Conservation (phyloP, 2,329 filamentous ascomycete species). For the Lachnellula suecica region DNA sequence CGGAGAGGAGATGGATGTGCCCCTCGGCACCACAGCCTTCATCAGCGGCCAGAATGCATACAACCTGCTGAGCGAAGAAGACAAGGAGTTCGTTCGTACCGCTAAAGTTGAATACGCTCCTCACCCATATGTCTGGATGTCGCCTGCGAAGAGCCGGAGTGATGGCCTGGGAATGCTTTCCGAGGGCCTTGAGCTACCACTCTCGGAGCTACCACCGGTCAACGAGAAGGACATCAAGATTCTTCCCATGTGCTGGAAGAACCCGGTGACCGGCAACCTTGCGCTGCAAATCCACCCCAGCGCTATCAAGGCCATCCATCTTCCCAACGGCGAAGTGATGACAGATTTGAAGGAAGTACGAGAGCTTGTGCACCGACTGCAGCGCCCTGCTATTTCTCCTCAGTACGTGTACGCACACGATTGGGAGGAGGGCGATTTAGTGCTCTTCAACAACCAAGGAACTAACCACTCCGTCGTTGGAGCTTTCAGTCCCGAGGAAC, state of each 20-base stretch:
- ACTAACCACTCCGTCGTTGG: conserved; percentile 75
- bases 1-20: conserved; percentile 63
- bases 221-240: conserved; percentile 67
- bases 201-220: conserved; percentile 61
- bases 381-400: conserved; percentile 71
- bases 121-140: conserved; percentile 85
- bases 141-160: conserved; percentile 60
- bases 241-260: conserved; percentile 76
- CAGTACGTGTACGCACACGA: conserved; percentile 70
- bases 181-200: conserved; percentile 60
- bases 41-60: conserved; percentile 71
- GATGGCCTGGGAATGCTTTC: conserved; percentile 72
- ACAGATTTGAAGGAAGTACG: conserved; percentile 66
- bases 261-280: conserved; percentile 66
- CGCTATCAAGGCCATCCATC: conserved; percentile 67
- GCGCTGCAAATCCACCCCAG: conserved; percentile 75
- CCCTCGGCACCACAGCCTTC: conserved; percentile 76
- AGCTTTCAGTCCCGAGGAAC: conserved; percentile 70
- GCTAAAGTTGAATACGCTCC: conserved; percentile 73
- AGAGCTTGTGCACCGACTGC: conserved; percentile 68
- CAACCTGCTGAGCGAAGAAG: conserved; percentile 60
- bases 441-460: conserved; percentile 77
- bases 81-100: conserved; percentile 65
- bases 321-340: conserved; percentile 65
- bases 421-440: conserved; percentile 75